These are phyloP conservation scores for Jackrogersella multiformis DNA, from an alignment of 495 filamentous ascomycete genomes.

Conservation along the genomic window DNA sequence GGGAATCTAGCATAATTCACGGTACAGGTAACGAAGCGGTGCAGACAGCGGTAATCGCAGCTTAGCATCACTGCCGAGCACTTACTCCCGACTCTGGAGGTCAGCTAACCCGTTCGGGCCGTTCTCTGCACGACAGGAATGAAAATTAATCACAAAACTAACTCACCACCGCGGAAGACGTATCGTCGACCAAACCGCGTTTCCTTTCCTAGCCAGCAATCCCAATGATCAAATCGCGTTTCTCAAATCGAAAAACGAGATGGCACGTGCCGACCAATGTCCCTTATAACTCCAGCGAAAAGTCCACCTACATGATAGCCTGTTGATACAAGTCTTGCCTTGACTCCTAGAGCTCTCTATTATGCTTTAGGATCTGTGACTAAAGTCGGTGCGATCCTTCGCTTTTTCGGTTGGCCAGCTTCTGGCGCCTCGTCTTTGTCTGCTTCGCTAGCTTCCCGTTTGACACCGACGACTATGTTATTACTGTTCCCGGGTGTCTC, in stretches of 20 bases:
- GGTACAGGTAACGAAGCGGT: background rate
- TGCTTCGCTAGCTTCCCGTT: constrained; percentile 66
- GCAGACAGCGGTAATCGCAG: background rate
- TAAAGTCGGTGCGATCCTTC: constrained; percentile 80
- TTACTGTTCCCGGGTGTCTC: constrained; percentile 73
- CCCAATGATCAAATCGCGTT: constrained; percentile 1
- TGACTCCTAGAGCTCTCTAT: background rate
- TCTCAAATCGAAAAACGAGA: constrained; percentile 2
- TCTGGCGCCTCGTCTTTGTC: constrained; percentile 54
- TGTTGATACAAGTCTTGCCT: constrained; percentile 13
- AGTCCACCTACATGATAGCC: constrained; percentile 1
- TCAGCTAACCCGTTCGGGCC: constrained; percentile 13
- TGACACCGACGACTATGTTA: constrained; percentile 59
- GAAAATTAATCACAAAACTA: constrained; percentile 2
- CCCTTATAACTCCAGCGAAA: constrained; percentile 16
- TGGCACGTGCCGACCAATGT: constrained; percentile 10
- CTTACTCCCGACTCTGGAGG: constrained; percentile 33
- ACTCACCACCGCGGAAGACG: background rate
- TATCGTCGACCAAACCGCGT: constrained; percentile 6
- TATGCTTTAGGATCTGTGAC: constrained; percentile 49
- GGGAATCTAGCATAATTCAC: background rate
- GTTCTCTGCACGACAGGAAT: background rate
- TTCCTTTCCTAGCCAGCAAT: constrained; percentile 22
- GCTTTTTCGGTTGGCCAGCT: constrained; percentile 68
- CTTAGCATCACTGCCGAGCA: constrained; percentile 15